A percentile compares a stretch with the other conserved stretches of the same genome.
phyloP scores from a whole-genome alignment of 2,329 filamentous ascomycete species.

The Aspergillus nomiae region DNA sequence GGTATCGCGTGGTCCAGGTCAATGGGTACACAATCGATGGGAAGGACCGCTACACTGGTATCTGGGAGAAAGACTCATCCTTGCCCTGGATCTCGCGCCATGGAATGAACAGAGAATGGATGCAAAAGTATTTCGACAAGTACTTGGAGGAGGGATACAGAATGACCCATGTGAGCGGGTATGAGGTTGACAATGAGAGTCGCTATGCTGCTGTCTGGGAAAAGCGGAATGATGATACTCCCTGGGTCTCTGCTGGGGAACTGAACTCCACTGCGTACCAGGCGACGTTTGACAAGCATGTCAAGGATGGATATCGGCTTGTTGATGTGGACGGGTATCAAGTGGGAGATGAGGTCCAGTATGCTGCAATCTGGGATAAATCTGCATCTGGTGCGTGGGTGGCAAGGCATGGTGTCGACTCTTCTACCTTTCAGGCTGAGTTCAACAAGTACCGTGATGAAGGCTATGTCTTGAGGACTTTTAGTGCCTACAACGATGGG shows the following conservation, averaged over 20 bases:
- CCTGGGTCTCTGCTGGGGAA: conserved; percentile 6
- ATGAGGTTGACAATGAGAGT: conserved; percentile 11
- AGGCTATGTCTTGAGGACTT: conserved; percentile 15
- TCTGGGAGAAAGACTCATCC: conserved; percentile 17
- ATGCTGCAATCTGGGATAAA: conserved; percentile 17
- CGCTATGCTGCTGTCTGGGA: conserved; percentile 19
- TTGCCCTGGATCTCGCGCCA: conserved; percentile 12
- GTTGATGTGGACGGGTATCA: conserved; percentile 12
- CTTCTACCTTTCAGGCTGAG: conserved; percentile 9
- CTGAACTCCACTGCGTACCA: conserved; percentile 12
- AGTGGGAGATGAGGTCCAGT: conserved; percentile 10
- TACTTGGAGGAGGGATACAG: conserved; percentile 12
- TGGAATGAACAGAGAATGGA: conserved; percentile 5
- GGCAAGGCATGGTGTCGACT: conserved; percentile 14
- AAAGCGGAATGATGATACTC: conserved; percentile 4
- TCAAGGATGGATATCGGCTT: conserved; percentile 14
- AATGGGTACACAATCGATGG: conserved; percentile 14
- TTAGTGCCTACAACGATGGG: conserved; percentile 15
- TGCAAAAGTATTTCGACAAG: conserved; percentile 10
- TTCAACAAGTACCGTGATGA: conserved; percentile 14
- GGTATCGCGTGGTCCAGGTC: conserved; percentile 16
- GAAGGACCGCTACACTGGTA: conserved; percentile 11
- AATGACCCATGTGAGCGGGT: conserved; percentile 15
- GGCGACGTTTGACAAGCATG: conserved; percentile 10
- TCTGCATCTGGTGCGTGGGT: conserved; percentile 16